These are phyloP conservation scores for Gloeophyllum trabeum DNA, from an alignment of 768 basidiomycete species.

Conservation along the genomic window DNA sequence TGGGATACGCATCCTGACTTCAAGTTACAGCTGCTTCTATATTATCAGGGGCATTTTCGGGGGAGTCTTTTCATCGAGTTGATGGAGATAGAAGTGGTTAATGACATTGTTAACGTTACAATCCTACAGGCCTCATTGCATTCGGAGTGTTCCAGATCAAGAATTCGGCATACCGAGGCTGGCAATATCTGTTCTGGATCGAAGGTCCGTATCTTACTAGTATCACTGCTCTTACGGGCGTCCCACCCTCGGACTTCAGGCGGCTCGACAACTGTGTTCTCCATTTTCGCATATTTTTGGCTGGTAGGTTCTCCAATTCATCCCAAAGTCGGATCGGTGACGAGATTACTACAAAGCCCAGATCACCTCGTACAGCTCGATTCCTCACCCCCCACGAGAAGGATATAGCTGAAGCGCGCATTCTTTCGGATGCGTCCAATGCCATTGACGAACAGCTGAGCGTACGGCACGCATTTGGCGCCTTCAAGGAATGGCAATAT, in stretches of 20 bases:
- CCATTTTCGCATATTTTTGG: conserved; percentile 34
- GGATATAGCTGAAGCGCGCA: neutral
- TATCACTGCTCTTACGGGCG: neutral
- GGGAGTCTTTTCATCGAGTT: neutral
- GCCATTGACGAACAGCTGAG: conserved; percentile 27
- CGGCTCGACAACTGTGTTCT: conserved; percentile 27
- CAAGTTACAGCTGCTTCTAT: neutral
- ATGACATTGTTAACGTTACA: too few relatives aligned
- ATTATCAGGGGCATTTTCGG: neutral
- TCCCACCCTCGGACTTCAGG: conserved; percentile 22
- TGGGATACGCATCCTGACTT: neutral
- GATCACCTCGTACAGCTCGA: neutral
- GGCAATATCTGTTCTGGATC: conserved; percentile 44
- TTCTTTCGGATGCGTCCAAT: conserved; percentile 27
- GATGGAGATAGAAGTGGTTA: too few relatives aligned
- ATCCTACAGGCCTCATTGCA: conserved; percentile 29
- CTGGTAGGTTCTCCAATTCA: conserved; percentile 21
- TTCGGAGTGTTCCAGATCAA: conserved; percentile 40
- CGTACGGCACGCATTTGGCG: conserved; percentile 30
- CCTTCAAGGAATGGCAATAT: conserved; percentile 32
- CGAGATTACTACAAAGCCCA: neutral
- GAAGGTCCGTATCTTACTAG: conserved; percentile 22
- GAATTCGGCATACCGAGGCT: conserved; percentile 27
- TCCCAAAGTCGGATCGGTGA: too few relatives aligned
- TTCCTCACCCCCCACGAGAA: neutral